phyloP scores from a whole-genome alignment of 2,329 filamentous ascomycete genomes.

The Phyllosticta citribraziliensis region DNA sequence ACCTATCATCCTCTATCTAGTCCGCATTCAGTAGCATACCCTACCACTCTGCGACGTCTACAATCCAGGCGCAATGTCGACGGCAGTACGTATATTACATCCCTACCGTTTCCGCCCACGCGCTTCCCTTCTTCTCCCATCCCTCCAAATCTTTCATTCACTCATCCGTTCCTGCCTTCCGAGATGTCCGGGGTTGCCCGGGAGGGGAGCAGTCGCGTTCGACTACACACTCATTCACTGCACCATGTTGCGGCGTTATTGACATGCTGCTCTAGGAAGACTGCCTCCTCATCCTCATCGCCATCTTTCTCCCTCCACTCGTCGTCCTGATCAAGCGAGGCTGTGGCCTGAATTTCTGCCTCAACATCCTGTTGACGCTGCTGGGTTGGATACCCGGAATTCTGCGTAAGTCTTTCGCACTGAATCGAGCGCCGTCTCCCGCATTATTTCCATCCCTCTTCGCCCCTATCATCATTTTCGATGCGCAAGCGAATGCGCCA shows the following conservation, averaged over 20 bases:
- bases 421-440: not conserved
- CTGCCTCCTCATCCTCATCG: conserved; percentile 4
- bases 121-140: not conserved
- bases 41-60: not conserved
- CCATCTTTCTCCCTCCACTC: conserved; percentile 5
- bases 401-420: not conserved
- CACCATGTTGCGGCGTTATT: not conserved
- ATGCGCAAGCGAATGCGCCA: not conserved
- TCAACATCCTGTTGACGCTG: not conserved
- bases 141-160: not conserved
- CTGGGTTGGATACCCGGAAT: conserved; percentile 6
- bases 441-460: too few relatives aligned
- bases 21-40: not conserved
- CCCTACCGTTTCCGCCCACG: not conserved
- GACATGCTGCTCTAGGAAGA: conserved; percentile 1
- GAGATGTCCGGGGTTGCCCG: not conserved
- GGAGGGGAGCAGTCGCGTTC: not conserved
- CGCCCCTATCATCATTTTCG: not conserved
- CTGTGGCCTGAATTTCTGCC: conserved; percentile 3
- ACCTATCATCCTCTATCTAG: not conserved
- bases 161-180: not conserved
- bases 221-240: not conserved
- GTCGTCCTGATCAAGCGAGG: conserved; percentile 1
- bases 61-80: not conserved
- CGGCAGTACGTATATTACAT: not conserved